Base-by-base conservation (phyloP, 305 asterid genomes). In the Caryopteris hybrid region DNA sequence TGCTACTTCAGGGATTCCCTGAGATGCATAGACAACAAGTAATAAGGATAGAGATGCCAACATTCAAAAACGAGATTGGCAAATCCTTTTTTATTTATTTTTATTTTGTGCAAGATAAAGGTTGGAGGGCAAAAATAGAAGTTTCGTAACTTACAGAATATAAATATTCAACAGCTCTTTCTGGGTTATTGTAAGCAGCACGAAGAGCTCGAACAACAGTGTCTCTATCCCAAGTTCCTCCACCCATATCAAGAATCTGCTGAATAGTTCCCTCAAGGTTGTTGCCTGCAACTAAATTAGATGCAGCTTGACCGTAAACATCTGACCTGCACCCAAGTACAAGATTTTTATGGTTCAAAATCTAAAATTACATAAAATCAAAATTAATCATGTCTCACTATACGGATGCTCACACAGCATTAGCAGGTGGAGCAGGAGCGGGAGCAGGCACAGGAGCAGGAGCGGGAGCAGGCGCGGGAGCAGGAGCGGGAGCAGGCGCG, bases 231-330 rank as follows among this genome's bases (percentile, higher is more conserved):
- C 98, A 92, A 33, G 69, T 82, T 57, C 97, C 98, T 17, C 97
- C 97, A 46, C 98, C 98, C 91, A 90, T 83, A 76, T 88, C 95
- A 69, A 92, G 89, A 68, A 92, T 84, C 82, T 86, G 92, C 78
- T 83, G 98, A 66, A 92, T 68, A 3, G 92, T 23, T 61, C 80
- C 86, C 43, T 87, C 97, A 41, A 92, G 88, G 74, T 77, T 87
- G 68, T 39, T 86, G 3, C 95, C 98, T 54, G 95, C 92, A 66
- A 84, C 90, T 21, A 89, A 82, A 77, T 77, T 85, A 31, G 96
- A 87, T 69, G 96, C 96, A 20, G 96, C 95, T 75, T 81, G 85
- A 41, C 85, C 95, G 63, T 87, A 87, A 22, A 84, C 94, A 53
- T 81, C 83, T 5, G 96, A 41, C 41, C 77, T 77, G 74, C 39